phyloP scores from a whole-genome alignment of 805 yeast genomes.

The Spathaspora boniae region DNA sequence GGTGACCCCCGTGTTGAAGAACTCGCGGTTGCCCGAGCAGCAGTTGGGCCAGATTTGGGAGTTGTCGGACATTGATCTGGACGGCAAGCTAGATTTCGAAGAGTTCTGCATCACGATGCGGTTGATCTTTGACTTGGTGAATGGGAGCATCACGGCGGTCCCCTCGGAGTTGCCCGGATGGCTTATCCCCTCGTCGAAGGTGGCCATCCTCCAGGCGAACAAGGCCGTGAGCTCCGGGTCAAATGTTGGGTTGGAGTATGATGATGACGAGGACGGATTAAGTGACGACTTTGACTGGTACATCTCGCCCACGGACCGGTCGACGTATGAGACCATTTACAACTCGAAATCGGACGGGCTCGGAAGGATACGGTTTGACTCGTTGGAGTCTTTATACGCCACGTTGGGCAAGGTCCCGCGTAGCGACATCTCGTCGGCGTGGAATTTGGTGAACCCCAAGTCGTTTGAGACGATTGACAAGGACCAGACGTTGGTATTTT shows the following conservation, averaged over 20 bases:
- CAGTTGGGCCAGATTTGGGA: conserved; percentile 86
- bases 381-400: conserved; percentile 64
- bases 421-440: conserved; percentile 82
- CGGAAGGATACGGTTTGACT: conserved; percentile 76
- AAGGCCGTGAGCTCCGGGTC: conserved; percentile 47
- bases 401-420: conserved; percentile 72
- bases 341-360: conserved; percentile 68
- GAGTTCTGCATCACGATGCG: conserved; percentile 98
- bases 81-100: conserved; percentile 90
- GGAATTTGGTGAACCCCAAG: conserved; percentile 94
- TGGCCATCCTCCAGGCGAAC: conserved; percentile 82
- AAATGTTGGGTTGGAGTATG: conserved; percentile 13
- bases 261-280: conserved; percentile 55
- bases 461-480: conserved; percentile 84
- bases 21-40: conserved; percentile 77
- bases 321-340: conserved; percentile 75
- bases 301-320: conserved; percentile 82
- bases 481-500: conserved; percentile 84
- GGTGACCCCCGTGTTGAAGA: conserved; percentile 81
- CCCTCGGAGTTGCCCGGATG: conserved; percentile 83
- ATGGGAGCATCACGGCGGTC: conserved; percentile 53
- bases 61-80: conserved; percentile 87
- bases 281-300: conserved; percentile 90
- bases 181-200: conserved; percentile 88
- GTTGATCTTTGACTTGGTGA: conserved; percentile 84